Conservation (phyloP, 148 eudicot genomes). For the Spergularia bocconei region DNA sequence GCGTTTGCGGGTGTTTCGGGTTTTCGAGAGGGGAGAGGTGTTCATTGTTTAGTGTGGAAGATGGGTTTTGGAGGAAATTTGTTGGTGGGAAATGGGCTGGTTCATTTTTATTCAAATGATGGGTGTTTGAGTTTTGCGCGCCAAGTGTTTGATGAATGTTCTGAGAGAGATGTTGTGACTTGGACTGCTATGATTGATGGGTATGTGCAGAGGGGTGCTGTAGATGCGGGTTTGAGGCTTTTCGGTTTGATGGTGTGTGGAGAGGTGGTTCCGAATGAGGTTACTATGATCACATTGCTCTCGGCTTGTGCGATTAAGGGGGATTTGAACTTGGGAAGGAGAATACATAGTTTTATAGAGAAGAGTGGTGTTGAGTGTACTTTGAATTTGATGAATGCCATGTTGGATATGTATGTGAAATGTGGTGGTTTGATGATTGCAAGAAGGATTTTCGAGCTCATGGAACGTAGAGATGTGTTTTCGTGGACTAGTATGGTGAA, state of each 20-base stretch:
- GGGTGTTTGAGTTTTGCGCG: slow-evolving; percentile 42
- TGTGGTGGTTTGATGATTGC: slow-evolving; percentile 54
- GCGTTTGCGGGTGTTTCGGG: slow-evolving; percentile 39
- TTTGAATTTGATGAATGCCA: slow-evolving; percentile 51
- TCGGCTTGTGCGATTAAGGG: slow-evolving; percentile 55
- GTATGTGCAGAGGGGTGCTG: slow-evolving; percentile 37
- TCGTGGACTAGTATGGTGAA: slow-evolving; percentile 76
- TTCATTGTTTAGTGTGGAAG: slow-evolving; percentile 50
- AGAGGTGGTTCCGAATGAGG: slow-evolving; percentile 53
- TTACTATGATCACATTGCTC: slow-evolving; percentile 59
- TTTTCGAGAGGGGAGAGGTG: slow-evolving; percentile 33
- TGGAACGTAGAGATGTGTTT: slow-evolving; percentile 56
- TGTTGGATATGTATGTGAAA: slow-evolving; percentile 68
- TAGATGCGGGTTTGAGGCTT: slow-evolving; percentile 57
- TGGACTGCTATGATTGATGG: slow-evolving; percentile 71
- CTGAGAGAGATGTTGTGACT: slow-evolving; percentile 56
- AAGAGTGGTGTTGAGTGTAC: slow-evolving; percentile 27
- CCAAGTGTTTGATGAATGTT: slow-evolving; percentile 51
- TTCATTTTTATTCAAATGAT: slow-evolving; percentile 41
- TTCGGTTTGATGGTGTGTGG: slow-evolving; percentile 46
- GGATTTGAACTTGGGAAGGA: slow-evolving; percentile 43
- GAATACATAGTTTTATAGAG: slow-evolving; percentile 33
- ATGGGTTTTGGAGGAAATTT: slow-evolving; percentile 47
- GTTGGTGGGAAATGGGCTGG: slow-evolving; percentile 58
- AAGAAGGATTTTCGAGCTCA: slow-evolving; percentile 44